Percentiles rank a stretch among this genome's conserved stretches.
These are phyloP conservation scores for Tuber brumale DNA, from an alignment of 495 filamentous ascomycete genomes.

Conservation along the genomic window DNA sequence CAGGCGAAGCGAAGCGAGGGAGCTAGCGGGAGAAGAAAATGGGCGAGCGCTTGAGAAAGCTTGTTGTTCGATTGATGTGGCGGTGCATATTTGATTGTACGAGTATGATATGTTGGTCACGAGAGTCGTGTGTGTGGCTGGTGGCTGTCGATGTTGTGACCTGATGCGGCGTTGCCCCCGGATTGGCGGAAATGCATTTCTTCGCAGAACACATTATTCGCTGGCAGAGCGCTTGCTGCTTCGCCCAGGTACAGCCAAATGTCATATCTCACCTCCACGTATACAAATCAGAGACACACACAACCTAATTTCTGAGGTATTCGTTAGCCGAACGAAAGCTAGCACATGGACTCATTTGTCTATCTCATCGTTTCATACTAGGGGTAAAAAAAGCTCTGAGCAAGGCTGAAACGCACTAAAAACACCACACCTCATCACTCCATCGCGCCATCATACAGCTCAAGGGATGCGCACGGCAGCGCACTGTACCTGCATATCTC, in stretches of 20 bases:
- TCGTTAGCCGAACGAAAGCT: not conserved
- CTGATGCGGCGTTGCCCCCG: not conserved
- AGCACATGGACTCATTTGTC: not conserved
- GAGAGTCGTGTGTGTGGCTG: not conserved
- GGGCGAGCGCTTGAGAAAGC: not conserved
- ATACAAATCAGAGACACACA: not conserved
- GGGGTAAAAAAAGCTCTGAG: not conserved
- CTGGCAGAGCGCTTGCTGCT: not conserved
- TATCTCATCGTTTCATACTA: not conserved
- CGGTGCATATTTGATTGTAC: not conserved
- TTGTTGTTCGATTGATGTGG: not conserved
- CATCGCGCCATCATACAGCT: not conserved
- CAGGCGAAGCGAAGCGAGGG: not conserved
- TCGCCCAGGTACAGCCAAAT: not conserved
- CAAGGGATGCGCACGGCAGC: not conserved
- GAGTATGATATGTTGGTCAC: not conserved
- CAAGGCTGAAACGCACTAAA: not conserved
- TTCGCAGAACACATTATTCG: not conserved
- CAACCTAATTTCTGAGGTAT: not conserved
- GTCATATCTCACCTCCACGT: constrained; percentile 3
- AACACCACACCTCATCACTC: constrained; percentile 3
- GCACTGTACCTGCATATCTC: not conserved
- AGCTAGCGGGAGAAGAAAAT: not conserved
- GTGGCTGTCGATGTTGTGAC: not conserved
- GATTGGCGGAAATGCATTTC: not conserved